Evolutionary conservation across 2,329 filamentous ascomycete genomes (phyloP).

Genomic region (Periconia digitata): DNA sequence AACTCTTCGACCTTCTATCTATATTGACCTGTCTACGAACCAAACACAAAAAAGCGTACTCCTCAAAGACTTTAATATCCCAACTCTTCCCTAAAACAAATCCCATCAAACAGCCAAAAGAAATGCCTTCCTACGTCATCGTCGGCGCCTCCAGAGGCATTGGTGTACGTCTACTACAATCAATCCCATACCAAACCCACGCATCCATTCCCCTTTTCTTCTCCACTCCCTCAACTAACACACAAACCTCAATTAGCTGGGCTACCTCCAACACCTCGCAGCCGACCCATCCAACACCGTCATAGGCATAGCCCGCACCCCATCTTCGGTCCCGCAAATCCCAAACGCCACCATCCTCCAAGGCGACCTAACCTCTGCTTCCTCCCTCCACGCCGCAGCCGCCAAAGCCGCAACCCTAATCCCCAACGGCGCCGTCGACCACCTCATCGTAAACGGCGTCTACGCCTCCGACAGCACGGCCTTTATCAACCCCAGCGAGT

Average conservation of each 20-base stretch:
- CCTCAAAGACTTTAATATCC: not conserved
- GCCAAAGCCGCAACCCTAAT: constrained; percentile 35
- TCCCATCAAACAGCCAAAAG: not conserved
- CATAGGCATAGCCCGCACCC: constrained; percentile 35
- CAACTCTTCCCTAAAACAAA: too few relatives aligned
- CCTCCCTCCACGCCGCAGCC: constrained; percentile 41
- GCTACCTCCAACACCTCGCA: constrained; percentile 32
- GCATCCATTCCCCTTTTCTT: not conserved
- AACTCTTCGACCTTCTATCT: not conserved
- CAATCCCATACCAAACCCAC: not conserved
- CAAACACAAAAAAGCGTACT: not conserved
- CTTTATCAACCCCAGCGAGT: constrained; percentile 15
- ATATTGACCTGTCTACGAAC: too few relatives aligned
- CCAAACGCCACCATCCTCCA: constrained; percentile 44
- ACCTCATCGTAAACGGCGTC: constrained; percentile 47
- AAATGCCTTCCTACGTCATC: constrained; percentile 34
- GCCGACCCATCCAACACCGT: constrained; percentile 28
- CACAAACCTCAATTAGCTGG: constrained; percentile 19
- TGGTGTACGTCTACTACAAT: too few relatives aligned
- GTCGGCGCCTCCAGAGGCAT: constrained; percentile 34
- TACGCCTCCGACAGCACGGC: constrained; percentile 24
- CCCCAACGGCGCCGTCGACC: constrained; percentile 40
- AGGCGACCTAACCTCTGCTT: constrained; percentile 37
- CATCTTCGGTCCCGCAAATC: not conserved
- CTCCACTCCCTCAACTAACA: not conserved